These are phyloP conservation scores for Drechslerella stenobrocha DNA, from an alignment of 2,329 filamentous ascomycete species.

Conservation along the genomic window DNA sequence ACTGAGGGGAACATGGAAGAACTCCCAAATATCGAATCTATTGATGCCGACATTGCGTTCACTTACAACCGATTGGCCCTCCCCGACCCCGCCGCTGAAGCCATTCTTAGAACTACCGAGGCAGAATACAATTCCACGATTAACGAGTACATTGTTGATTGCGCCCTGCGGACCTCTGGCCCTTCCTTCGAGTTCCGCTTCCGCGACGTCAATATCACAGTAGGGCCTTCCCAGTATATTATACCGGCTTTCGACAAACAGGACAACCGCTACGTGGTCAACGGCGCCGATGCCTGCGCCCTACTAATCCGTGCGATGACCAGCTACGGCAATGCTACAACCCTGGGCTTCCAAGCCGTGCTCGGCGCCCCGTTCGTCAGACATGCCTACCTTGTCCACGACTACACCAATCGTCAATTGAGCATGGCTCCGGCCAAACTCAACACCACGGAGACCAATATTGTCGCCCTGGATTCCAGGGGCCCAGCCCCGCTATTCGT, in stretches of 20 bases:
- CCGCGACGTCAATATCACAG: constrained; percentile 24
- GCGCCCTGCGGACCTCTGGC: constrained; percentile 19
- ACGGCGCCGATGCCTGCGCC: constrained; percentile 20
- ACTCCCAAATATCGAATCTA: constrained; percentile 12
- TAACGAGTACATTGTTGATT: constrained; percentile 38
- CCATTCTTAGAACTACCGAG: constrained; percentile 4
- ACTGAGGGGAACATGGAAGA: constrained; percentile 17
- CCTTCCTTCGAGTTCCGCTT: constrained; percentile 29
- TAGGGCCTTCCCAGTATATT: constrained; percentile 28
- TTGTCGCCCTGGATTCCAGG: constrained; percentile 25
- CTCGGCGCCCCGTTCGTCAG: constrained; percentile 31
- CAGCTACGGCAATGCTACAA: constrained; percentile 25
- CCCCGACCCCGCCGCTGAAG: constrained; percentile 14
- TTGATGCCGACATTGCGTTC: constrained; percentile 37
- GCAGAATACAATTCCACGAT: constrained; percentile 24
- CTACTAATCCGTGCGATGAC: constrained; percentile 26
- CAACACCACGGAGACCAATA: constrained; percentile 21
- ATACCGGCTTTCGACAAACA: constrained; percentile 16
- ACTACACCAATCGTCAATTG: constrained; percentile 32
- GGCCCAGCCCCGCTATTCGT: constrained; percentile 23
- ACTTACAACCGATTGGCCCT: constrained; percentile 30
- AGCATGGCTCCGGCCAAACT: constrained; percentile 35
- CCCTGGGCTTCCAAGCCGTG: constrained; percentile 33
- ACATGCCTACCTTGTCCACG: constrained; percentile 39
- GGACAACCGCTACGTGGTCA: constrained; percentile 30